Base-by-base conservation (phyloP, 2,329 filamentous ascomycete genomes). In the Botrytis squamosa region DNA sequence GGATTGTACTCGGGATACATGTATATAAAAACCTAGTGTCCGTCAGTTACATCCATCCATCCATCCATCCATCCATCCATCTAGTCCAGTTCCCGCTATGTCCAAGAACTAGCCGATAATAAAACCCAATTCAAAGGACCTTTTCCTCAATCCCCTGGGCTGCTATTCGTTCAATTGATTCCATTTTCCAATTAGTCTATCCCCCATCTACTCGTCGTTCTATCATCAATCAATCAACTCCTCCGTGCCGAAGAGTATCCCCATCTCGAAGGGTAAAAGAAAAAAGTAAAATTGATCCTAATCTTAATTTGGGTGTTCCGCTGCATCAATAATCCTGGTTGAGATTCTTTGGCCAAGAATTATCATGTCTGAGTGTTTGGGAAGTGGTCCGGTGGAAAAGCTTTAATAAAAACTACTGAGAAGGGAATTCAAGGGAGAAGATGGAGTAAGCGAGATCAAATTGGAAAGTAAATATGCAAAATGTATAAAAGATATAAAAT, bases 321-420 rank as follows among this genome's bases (percentile, higher is more conserved):
- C 63, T 66, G 40, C 44, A 67, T 67, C 65, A 55, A 67, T 22
- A 29, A 55, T n/a, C 65, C 65, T 55, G 33, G 33, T 36, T 40
- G 38, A n/a, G 33, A 55, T 29, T 55, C 65, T 55, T 4, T 18
- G 40, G 65, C 65, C 65, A 67, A 67, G 46, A 40, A 33, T 20
- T 55, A 7, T 67, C 8, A 38, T 67, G 46, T 67, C 46, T 67
- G 46, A 55, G 46, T 55, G 65, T 52, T 52, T n/a, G 44, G 22
- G 22, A 52, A 52, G 42, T 33, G 20, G 60, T 40, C 60, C 36
- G 16, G 22, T 38, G 33, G 36, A 40, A 62, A 65, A 42, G 38
- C 40, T 44, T 44, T 63, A 63, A 40, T 40, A 42, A 40, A 63
- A 63, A 25, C 60, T 16, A 25, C 60, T 16, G 60, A 29, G 14